These are phyloP conservation scores for Aspergillus bombycis DNA, from an alignment of 2,329 filamentous ascomycete species.

Conservation along the genomic window DNA sequence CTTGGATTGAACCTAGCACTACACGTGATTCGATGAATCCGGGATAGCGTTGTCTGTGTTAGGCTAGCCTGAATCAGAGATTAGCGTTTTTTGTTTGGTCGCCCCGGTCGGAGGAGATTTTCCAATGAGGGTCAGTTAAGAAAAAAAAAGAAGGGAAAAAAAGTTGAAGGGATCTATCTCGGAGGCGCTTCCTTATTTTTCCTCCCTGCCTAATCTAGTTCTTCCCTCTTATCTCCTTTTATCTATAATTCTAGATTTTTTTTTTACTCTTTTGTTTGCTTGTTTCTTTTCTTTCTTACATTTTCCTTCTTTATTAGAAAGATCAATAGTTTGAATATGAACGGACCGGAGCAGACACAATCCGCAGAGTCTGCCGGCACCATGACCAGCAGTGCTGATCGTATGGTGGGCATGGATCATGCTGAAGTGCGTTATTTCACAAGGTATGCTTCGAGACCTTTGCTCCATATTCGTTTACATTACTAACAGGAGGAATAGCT, in stretches of 20 bases:
- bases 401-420: conserved; percentile 71
- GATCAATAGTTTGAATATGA: conserved; percentile 31
- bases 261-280: background rate
- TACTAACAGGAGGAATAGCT: conserved; percentile 59
- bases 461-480: conserved; percentile 1
- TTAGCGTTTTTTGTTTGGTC: conserved; percentile 13
- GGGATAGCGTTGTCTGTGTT: conserved; percentile 21
- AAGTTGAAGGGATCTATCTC: conserved; percentile 18
- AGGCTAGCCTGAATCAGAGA: conserved; percentile 16
- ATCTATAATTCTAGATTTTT: conserved; percentile 5
- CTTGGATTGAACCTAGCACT: background rate
- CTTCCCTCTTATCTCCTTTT: background rate
- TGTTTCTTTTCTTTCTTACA: background rate
- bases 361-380: conserved; percentile 27
- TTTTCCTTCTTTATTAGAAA: conserved; percentile 2
- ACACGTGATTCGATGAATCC: conserved; percentile 29
- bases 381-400: conserved; percentile 49
- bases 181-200: conserved; percentile 18
- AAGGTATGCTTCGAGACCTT: conserved; percentile 61
- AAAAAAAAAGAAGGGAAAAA: conserved; percentile 38
- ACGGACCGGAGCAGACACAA: conserved; percentile 25
- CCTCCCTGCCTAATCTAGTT: conserved; percentile 9
- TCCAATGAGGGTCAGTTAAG: conserved; percentile 27
- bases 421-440: conserved; percentile 99
- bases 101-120: conserved; percentile 27